A percentile compares a stretch with the other conserved stretches of the same genome.
phyloP scores from a whole-genome alignment of 306 rosid genomes.

The Gastrolobium villosum region DNA sequence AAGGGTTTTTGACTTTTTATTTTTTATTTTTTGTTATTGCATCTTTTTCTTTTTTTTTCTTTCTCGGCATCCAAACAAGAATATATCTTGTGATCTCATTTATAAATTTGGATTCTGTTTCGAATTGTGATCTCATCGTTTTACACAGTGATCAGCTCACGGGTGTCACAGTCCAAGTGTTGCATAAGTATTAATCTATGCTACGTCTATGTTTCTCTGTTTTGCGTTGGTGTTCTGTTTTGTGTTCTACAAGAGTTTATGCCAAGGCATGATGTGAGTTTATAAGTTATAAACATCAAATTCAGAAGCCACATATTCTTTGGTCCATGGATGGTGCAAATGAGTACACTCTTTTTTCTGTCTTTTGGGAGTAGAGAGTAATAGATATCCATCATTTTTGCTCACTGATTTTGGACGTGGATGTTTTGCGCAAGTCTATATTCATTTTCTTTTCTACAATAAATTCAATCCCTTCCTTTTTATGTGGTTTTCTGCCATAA shows the following conservation, averaged over 20 bases:
- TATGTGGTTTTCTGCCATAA: slow-evolving; percentile 38
- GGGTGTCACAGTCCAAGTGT: slow-evolving; percentile 21
- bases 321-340: slow-evolving; percentile 20
- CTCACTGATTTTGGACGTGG: slow-evolving; percentile 41
- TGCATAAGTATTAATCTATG: not conserved
- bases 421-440: slow-evolving; percentile 5
- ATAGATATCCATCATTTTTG: slow-evolving; percentile 40
- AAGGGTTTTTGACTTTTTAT: slow-evolving; percentile 7
- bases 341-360: slow-evolving; percentile 9
- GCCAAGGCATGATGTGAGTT: slow-evolving; percentile 5
- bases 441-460: slow-evolving; percentile 23
- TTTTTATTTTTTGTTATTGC: not conserved
- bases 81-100: not conserved
- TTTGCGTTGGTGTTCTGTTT: slow-evolving; percentile 37
- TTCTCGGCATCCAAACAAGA: slow-evolving; percentile 11
- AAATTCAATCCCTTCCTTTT: slow-evolving; percentile 29
- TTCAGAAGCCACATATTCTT: slow-evolving; percentile 9
- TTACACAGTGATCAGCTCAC: slow-evolving; percentile 11
- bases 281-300: not conserved
- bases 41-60: no score
- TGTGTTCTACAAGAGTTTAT: not conserved
- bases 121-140: slow-evolving; percentile 40
- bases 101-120: slow-evolving; percentile 24
- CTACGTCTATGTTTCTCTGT: not conserved
- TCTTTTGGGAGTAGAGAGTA: not conserved